phyloP scores from a whole-genome alignment of 2,329 filamentous ascomycete genomes.

The Zopfia rhizophila region DNA sequence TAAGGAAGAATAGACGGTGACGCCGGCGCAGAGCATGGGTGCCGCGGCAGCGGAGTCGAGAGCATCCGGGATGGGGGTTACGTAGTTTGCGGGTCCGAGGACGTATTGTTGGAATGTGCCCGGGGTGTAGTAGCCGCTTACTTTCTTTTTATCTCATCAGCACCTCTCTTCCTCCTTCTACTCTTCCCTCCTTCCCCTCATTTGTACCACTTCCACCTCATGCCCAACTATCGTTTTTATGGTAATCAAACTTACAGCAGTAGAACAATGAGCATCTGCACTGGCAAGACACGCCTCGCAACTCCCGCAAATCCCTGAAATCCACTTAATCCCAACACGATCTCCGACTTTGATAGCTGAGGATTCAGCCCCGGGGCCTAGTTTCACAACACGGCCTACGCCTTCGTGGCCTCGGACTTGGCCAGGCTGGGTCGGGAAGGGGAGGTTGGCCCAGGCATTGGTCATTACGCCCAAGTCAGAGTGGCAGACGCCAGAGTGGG shows the following conservation, averaged over 20 bases:
- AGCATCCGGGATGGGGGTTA: constrained; percentile 73
- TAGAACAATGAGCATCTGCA: constrained; percentile 54
- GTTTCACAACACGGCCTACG: constrained; percentile 71
- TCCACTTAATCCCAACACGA: constrained; percentile 77
- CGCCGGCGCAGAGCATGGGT: constrained; percentile 71
- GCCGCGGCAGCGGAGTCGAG: constrained; percentile 70
- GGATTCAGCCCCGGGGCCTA: constrained; percentile 68
- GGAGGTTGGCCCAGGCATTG: constrained; percentile 65
- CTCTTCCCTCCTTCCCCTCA: constrained; percentile 9
- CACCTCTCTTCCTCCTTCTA: not conserved
- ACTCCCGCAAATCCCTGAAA: constrained; percentile 64
- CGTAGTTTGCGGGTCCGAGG: constrained; percentile 71
- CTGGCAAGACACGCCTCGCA: constrained; percentile 52
- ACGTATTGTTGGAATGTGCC: constrained; percentile 80
- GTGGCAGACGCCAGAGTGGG: constrained; percentile 74
- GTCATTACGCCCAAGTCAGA: constrained; percentile 66
- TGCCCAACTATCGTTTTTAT: not conserved
- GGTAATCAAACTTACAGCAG: constrained; percentile 35
- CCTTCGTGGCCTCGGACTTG: constrained; percentile 78
- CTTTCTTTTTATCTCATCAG: constrained; percentile 37
- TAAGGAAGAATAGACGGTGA: constrained; percentile 74
- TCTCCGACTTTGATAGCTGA: constrained; percentile 71
- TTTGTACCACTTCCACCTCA: not conserved
- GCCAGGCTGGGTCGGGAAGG: constrained; percentile 66
- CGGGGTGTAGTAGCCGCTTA: constrained; percentile 74